Evolutionary conservation across 1,284 basidiomycete species (phyloP).

Genomic region (Coniferiporia weirii): DNA sequence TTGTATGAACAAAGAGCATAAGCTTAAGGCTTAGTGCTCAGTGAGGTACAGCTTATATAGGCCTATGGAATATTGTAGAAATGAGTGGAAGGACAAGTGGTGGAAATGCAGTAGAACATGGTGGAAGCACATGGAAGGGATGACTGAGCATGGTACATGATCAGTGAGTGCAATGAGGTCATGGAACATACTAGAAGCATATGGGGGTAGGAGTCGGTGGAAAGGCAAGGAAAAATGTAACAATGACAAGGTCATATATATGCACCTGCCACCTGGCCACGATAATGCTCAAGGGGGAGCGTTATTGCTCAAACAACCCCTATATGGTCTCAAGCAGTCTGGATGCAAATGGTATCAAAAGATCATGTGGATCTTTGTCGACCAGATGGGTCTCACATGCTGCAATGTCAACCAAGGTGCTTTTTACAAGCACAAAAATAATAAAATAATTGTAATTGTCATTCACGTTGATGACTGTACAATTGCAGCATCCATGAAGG

Average conservation of each 20-base stretch:
- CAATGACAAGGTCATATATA: slow-evolving; percentile 29
- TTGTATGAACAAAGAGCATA: too few relatives aligned
- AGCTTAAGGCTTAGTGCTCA: too few relatives aligned
- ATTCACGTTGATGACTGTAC: slow-evolving; percentile 20
- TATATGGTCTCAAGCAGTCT: slow-evolving; percentile 27
- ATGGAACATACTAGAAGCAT: too few relatives aligned
- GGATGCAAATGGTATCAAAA: slow-evolving; percentile 23
- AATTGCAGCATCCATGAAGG: not conserved
- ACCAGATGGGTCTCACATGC: slow-evolving; percentile 24
- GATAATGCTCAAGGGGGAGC: slow-evolving; percentile 1
- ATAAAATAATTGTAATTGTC: not conserved
- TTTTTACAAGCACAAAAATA: slow-evolving; percentile 21
- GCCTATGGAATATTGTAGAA: too few relatives aligned
- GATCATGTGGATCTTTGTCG: slow-evolving; percentile 11
- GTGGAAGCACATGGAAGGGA: too few relatives aligned
- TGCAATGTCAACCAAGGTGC: slow-evolving; percentile 28
- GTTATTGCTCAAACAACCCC: slow-evolving; percentile 19
- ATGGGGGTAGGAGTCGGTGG: too few relatives aligned
- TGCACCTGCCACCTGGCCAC: slow-evolving; percentile 23
- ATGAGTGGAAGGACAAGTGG: too few relatives aligned
- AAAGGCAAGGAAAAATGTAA: too few relatives aligned
- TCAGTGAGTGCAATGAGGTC: too few relatives aligned
- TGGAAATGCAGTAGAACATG: too few relatives aligned
- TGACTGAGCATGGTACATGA: too few relatives aligned
- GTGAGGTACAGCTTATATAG: too few relatives aligned